Conservation (phyloP, 208 protist species). For the Crithidia thermophila region DNA sequence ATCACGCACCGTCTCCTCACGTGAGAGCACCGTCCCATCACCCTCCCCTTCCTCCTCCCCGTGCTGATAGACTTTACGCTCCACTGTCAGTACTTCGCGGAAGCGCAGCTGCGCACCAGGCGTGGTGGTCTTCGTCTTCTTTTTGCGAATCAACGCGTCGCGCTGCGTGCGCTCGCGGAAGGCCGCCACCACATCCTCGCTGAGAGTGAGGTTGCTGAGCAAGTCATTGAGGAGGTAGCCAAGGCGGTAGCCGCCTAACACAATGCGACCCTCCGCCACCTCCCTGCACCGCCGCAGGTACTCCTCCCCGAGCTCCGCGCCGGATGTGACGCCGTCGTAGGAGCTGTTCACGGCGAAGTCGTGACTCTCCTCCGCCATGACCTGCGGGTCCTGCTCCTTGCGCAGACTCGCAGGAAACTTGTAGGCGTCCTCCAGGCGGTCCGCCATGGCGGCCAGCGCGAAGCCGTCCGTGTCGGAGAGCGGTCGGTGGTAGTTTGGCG, state of each 20-base stretch:
- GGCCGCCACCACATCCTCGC: constrained; percentile 4
- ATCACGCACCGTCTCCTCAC: constrained; percentile 15
- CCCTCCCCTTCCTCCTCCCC: not conserved
- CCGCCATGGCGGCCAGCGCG: constrained; percentile 41
- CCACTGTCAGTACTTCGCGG: constrained; percentile 14
- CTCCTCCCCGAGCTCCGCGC: constrained; percentile 26
- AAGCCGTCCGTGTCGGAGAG: constrained; percentile 41
- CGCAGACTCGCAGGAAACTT: constrained; percentile 34
- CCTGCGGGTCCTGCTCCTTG: constrained; percentile 17
- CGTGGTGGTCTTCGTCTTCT: not conserved
- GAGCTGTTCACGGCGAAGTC: constrained; percentile 57
- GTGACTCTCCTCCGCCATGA: constrained; percentile 69
- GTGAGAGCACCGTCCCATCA: constrained; percentile 1
- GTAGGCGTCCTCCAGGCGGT: constrained; percentile 68
- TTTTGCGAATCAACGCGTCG: not conserved
- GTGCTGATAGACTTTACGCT: constrained; percentile 11
- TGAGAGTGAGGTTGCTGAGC: constrained; percentile 34
- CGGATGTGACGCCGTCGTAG: constrained; percentile 54
- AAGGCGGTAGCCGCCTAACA: constrained; percentile 72
- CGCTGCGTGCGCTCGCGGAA: constrained; percentile 3
- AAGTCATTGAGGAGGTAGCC: constrained; percentile 63
- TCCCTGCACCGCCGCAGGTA: constrained; percentile 62
- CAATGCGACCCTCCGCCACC: constrained; percentile 57
- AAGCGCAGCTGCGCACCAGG: constrained; percentile 8
- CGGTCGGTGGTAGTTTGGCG: constrained; percentile 40